Evolutionary conservation across 1,139 yeast genomes (phyloP), one percentile per base, ranked within the genome.

Genomic region (Meyerozyma carpophila): DNA sequence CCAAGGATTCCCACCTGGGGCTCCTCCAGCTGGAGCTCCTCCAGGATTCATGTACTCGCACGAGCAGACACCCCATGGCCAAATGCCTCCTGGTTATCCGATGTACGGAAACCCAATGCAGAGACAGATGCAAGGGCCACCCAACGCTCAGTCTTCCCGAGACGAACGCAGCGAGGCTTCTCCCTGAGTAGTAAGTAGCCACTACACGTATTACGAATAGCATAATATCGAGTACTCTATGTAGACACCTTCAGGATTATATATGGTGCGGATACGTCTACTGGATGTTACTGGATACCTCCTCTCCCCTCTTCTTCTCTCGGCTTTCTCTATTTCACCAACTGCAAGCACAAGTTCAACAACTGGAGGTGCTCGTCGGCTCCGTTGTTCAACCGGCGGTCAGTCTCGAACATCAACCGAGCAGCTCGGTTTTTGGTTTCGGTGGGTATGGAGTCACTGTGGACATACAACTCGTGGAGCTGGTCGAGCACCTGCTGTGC

Each of bases 351-450:
- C 52, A 90, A 70, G 54, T 88, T 86, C 52, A 93, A 72, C 31
- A 94, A 61, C 56, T 89, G 96, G 32, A 94, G 68, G 48, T 86
- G 91, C 59, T 94, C 99, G 58, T 90, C 95, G 4, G 96, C 81
- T 13, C 99, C 98, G 57, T 82, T 89, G 43, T 82, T 77, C 47
- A 94, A 68, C 46, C 82, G 74, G 43, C 79, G 75, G 60, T 94
- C 98, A 0, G 90, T 75, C 40, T 83, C 84, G 50, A 91, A 88
- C 34, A 94, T 65, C 3, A 79, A 63, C 59, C 71, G 65, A 0
- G 96, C 75, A 11, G 89, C 77, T 39, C 66, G 57, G 55, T 81
- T 87, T 59, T 93, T 93, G 46, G 79, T 79, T 2, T 58, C 52
- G 1, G 84, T 73, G 14, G 70, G 62, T 40, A 83, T 65, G 1